Conservation (phyloP, 441 rosid species). For the Corymbia citriodora region DNA sequence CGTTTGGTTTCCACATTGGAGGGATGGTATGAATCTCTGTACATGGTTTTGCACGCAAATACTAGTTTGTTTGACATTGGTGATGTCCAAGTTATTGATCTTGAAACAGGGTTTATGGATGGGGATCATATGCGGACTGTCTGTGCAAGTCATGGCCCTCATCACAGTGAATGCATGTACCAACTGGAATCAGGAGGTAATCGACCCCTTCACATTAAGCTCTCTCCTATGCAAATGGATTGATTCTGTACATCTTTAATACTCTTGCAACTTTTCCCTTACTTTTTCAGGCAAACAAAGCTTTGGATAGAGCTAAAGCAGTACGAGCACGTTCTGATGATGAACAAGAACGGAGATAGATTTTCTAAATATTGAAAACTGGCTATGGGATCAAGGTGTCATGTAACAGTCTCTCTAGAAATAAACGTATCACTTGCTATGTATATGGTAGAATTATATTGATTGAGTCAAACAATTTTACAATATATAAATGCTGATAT, state of each 20-base stretch:
- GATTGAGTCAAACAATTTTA: neutral
- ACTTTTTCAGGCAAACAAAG: constrained; percentile 13
- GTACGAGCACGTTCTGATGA: neutral
- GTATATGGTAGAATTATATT: neutral
- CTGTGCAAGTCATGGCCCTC: constrained; percentile 31
- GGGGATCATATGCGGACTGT: constrained; percentile 45
- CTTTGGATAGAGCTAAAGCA: constrained; percentile 3
- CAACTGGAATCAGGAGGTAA: constrained; percentile 37
- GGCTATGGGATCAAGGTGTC: neutral
- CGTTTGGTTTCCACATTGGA: neutral
- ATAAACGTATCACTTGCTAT: neutral
- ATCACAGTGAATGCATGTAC: constrained; percentile 27
- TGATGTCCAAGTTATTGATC: neutral
- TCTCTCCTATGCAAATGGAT: neutral
- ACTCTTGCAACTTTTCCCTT: neutral
- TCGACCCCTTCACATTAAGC: neutral
- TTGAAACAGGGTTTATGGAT: constrained; percentile 38
- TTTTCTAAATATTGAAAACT: neutral
- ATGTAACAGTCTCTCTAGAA: neutral
- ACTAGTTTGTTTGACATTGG: neutral
- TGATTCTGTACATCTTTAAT: neutral
- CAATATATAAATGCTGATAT: neutral
- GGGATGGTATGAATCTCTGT: constrained; percentile 24
- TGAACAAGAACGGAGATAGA: neutral
- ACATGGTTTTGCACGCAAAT: neutral